phyloP scores from a whole-genome alignment of 1,139 yeast species.

The Scheffersomyces lignicola region DNA sequence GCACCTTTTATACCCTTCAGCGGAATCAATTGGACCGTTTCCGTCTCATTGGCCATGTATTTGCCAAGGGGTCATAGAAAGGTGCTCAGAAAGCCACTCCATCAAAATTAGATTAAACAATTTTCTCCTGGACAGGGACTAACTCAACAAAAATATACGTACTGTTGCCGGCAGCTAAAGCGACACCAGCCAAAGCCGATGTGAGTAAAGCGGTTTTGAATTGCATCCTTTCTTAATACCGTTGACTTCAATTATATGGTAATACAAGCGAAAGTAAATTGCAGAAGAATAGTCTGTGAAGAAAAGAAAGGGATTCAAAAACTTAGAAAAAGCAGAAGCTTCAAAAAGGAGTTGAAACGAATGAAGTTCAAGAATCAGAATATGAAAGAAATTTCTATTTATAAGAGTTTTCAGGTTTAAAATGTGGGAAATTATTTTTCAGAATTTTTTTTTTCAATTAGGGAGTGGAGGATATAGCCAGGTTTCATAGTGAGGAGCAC shows the following conservation, averaged over 20 bases:
- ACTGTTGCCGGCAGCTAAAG: slow-evolving; percentile 53
- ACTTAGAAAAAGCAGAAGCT: slow-evolving; percentile 1
- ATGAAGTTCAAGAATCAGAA: slow-evolving; percentile 3
- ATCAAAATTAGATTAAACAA: slow-evolving; percentile 4
- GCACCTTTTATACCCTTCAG: too few relatives aligned
- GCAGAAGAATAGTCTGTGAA: slow-evolving; percentile 5
- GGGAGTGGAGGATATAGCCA: slow-evolving; percentile 1
- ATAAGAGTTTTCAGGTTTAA: not conserved
- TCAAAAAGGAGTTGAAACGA: slow-evolving; percentile 4
- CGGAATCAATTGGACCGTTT: too few relatives aligned
- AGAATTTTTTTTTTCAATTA: not conserved
- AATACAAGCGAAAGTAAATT: slow-evolving; percentile 3
- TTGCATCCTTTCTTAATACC: slow-evolving; percentile 37
- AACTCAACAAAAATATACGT: slow-evolving; percentile 24
- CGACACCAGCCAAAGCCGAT: slow-evolving; percentile 46
- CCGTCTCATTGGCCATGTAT: too few relatives aligned
- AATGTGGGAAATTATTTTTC: slow-evolving; percentile 1
- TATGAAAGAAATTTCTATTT: not conserved
- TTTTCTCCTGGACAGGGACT: too few relatives aligned
- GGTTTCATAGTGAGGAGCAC: too few relatives aligned
- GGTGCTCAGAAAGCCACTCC: too few relatives aligned
- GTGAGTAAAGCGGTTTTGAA: slow-evolving; percentile 47
- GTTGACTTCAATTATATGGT: not conserved
- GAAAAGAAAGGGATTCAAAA: slow-evolving; percentile 3
- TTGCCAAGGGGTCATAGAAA: too few relatives aligned